phyloP scores from a whole-genome alignment of 129 eudicot genomes.

The Glebionis coronaria region DNA sequence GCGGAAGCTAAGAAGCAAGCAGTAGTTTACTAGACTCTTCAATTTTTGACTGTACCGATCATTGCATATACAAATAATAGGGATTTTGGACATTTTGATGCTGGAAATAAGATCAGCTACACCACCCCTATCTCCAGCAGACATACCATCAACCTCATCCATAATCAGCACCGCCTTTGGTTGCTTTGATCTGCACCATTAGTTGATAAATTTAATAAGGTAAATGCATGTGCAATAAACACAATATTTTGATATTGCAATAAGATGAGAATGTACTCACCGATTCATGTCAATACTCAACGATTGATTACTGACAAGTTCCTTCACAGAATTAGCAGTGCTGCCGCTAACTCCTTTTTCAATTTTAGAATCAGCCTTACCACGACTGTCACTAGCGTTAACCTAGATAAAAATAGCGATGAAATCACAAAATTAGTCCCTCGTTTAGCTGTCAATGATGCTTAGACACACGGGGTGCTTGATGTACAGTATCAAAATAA shows the following conservation, averaged over 20 bases:
- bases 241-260: slow-evolving; percentile 8
- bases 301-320: slow-evolving; percentile 81
- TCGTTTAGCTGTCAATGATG: neutral
- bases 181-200: slow-evolving; percentile 57
- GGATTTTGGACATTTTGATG: slow-evolving; percentile 85
- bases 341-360: slow-evolving; percentile 92
- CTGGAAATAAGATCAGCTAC: slow-evolving; percentile 91
- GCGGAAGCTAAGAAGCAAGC: slow-evolving; percentile 67
- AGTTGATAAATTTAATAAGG: neutral
- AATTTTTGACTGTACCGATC: slow-evolving; percentile 95
- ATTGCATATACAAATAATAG: slow-evolving; percentile 91
- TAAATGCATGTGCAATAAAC: slow-evolving; percentile 1
- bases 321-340: slow-evolving; percentile 85
- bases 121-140: slow-evolving; percentile 97
- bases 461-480: neutral
- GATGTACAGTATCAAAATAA: neutral
- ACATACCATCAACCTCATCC: slow-evolving; percentile 98
- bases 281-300: slow-evolving; percentile 49
- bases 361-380: slow-evolving; percentile 88
- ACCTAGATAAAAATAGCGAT: slow-evolving; percentile 42
- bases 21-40: slow-evolving; percentile 84
- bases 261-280: slow-evolving; percentile 37
- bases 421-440: slow-evolving; percentile 8
- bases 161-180: slow-evolving; percentile 75
- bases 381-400: slow-evolving; percentile 97